A percentile compares a stretch with the other conserved stretches of the same genome.
phyloP scores from a whole-genome alignment of 805 yeast genomes.

The Priceomyces medius region DNA sequence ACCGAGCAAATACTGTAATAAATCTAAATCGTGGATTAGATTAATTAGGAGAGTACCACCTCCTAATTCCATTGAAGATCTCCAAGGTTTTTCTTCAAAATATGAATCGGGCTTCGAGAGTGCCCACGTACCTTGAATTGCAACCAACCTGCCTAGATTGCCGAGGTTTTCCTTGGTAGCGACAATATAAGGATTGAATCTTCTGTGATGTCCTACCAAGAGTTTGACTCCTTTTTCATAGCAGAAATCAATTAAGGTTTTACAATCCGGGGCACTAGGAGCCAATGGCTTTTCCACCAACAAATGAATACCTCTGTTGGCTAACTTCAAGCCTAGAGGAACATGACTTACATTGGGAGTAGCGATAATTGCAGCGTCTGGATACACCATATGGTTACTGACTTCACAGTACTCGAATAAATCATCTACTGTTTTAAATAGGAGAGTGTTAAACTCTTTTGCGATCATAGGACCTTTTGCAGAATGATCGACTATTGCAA shows the following conservation, averaged over 20 bases:
- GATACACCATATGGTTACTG: conserved; percentile 20
- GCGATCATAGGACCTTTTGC: conserved; percentile 33
- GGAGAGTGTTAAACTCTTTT: conserved; percentile 19
- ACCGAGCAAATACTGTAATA: conserved; percentile 40
- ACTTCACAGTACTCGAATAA: conserved; percentile 24
- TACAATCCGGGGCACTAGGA: conserved; percentile 32
- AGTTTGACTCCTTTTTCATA: conserved; percentile 25
- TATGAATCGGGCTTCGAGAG: conserved; percentile 34
- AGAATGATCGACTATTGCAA: conserved; percentile 37
- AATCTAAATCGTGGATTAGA: conserved; percentile 42
- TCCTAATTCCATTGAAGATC: conserved; percentile 32
- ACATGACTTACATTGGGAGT: conserved; percentile 45
- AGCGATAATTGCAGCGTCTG: conserved; percentile 41
- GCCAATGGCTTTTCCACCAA: conserved; percentile 43
- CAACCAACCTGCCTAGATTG: conserved; percentile 31
- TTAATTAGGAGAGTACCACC: conserved; percentile 43
- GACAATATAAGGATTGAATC: conserved; percentile 42
- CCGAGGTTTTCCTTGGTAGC: conserved; percentile 34
- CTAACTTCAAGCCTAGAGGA: conserved; percentile 31
- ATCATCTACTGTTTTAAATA: conserved; percentile 24
- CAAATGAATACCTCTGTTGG: conserved; percentile 34
- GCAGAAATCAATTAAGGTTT: conserved; percentile 29
- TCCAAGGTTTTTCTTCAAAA: conserved; percentile 39
- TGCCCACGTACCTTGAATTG: conserved; percentile 44
- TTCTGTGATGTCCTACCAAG: conserved; percentile 42